Evolutionary conservation across 352 stramenopile species (phyloP), one percentile per base, ranked within the genome.

Genomic region (Peronospora belbahrii): DNA sequence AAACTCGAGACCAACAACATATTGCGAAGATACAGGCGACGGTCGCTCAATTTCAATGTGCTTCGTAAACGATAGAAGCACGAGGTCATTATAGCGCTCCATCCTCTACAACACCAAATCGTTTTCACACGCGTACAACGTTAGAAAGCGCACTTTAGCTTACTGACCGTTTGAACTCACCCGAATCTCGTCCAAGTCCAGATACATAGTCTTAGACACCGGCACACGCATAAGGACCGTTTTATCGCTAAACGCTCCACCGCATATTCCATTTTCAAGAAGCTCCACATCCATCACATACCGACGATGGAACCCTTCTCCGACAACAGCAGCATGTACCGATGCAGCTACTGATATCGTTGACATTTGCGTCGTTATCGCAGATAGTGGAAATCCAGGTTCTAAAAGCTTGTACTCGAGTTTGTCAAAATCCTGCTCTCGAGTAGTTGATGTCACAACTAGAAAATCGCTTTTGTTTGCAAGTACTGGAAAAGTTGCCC

Each of bases 11-110:
- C 62, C 65, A 43, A 84, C 61, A 5, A 67, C 50, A 43, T 84
- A 67, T 40, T 82, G 72, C 13, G 67, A 57, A 0, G 70, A 82
- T 40, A 84, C 55, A 4, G 70, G 33, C 6, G 72, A 67, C 10
- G 72, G 72, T 4, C 70, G 69, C 32, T 84, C 72, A 11, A 84
- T 84, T 38, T 84, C 72, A 27, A 84, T 82, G 52, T 84, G 66
- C 31, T 82, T 82, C 5, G 58, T 39, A 37, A 74, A 78, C 10
- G 65, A 59, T 35, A 72, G 11, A 18, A 84, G 36, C 2, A 56
- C 56, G 5, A 82, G 20, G 19, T 81, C 51, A 0, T 59, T 52
- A 44, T 82, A 84, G 11, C 72, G 61, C 47, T 82, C 67, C 52
- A 84, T 69, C 52, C 70, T 69, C 72, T 84, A 39, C 2, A 40